phyloP scores from a whole-genome alignment of 2,329 filamentous ascomycete species.

The Talaromyces sp. region DNA sequence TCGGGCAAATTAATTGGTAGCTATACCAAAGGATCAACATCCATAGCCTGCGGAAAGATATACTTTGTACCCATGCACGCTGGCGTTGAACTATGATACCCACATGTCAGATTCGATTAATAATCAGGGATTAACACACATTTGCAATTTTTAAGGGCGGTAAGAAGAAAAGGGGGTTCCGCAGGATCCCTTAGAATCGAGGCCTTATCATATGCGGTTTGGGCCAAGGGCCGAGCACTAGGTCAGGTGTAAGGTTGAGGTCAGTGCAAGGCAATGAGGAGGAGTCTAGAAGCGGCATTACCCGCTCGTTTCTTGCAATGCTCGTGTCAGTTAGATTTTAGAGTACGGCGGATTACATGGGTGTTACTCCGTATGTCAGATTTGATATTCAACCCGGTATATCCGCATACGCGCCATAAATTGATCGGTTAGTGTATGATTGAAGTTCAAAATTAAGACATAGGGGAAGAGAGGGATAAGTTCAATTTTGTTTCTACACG shows the following conservation, averaged over 20 bases:
- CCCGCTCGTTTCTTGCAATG: too few species aligned
- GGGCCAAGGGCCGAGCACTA: neutral
- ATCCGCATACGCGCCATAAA: too few species aligned
- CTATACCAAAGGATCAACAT: neutral
- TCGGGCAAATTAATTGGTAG: neutral
- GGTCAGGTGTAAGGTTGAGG: neutral
- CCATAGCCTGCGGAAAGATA: neutral
- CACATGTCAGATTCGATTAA: neutral
- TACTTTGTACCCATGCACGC: neutral
- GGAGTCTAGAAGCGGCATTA: neutral
- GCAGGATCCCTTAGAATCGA: neutral
- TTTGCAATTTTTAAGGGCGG: neutral
- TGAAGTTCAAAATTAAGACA: too few species aligned
- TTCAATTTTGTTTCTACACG: too few species aligned
- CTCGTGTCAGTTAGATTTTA: neutral
- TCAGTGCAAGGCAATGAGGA: neutral
- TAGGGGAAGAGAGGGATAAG: too few species aligned
- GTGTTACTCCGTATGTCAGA: neutral
- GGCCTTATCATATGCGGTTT: neutral
- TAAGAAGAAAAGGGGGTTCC: neutral
- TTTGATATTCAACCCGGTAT: neutral
- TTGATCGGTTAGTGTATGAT: too few species aligned
- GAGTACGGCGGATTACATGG: too few species aligned
- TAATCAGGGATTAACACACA: neutral
- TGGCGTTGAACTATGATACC: neutral